These are phyloP conservation scores for Trichomonascus vanleenenianus DNA, from an alignment of 805 yeast species.

Conservation along the genomic window DNA sequence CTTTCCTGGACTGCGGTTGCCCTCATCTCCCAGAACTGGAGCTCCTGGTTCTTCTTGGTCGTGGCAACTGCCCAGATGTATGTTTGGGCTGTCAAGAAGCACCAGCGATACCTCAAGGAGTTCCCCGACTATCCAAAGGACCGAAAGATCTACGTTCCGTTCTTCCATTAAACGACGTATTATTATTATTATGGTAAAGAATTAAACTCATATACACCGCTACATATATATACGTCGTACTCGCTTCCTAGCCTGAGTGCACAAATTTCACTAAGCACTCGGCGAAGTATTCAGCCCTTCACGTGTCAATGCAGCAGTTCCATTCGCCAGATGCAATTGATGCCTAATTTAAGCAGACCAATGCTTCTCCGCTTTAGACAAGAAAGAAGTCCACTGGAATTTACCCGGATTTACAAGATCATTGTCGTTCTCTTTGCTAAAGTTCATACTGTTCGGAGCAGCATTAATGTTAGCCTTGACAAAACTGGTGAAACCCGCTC, in stretches of 20 bases:
- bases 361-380: no score
- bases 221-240: no score
- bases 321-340: no score
- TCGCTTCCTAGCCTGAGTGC: no score
- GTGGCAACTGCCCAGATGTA: slow-evolving; percentile 81
- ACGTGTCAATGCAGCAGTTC: no score
- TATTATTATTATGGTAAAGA: no score
- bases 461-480: slow-evolving; percentile 2
- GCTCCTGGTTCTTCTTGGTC: slow-evolving; percentile 59
- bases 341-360: no score
- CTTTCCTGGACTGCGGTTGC: slow-evolving; percentile 68
- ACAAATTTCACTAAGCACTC: no score
- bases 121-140: slow-evolving; percentile 76
- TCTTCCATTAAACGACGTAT: slow-evolving; percentile 36
- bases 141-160: slow-evolving; percentile 78
- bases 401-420: no score
- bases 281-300: no score
- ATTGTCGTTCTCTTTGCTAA: slow-evolving; percentile 10
- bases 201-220: no score
- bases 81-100: slow-evolving; percentile 86
- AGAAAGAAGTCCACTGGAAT: no score
- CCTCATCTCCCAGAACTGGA: slow-evolving; percentile 66
- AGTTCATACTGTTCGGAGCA: slow-evolving; percentile 3
- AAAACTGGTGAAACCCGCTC: slow-evolving; percentile 1
- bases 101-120: slow-evolving; percentile 54